Evolutionary conservation across 805 yeast species (phyloP).

Genomic region (Ogataea pini): DNA sequence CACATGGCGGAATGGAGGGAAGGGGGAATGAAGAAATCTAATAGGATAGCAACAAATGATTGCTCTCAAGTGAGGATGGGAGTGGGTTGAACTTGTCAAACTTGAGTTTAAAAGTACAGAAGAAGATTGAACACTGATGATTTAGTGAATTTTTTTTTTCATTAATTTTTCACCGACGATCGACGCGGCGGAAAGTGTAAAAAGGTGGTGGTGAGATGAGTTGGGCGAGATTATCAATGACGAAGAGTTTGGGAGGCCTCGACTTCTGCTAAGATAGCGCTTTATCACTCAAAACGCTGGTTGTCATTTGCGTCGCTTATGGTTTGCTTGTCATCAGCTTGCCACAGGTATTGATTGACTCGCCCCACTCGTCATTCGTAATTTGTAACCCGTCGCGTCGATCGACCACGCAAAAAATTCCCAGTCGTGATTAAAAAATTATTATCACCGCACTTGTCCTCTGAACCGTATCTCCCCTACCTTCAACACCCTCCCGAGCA

Average conservation of each 20-base stretch:
- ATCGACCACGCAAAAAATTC: slow-evolving; percentile 1
- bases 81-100: too few species aligned
- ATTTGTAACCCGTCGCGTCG: not conserved
- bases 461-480: not conserved
- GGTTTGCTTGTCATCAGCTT: too few species aligned
- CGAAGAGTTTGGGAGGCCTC: too few species aligned
- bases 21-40: not conserved
- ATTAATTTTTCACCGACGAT: not conserved
- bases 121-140: too few species aligned
- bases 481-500: not conserved
- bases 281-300: too few species aligned
- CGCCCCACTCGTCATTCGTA: not conserved
- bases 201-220: not conserved
- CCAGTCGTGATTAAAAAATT: not conserved
- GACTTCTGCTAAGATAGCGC: too few species aligned
- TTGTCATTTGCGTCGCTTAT: too few species aligned
- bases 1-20: not conserved
- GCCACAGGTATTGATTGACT: too few species aligned
- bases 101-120: too few species aligned
- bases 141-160: not conserved
- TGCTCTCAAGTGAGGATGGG: too few species aligned
- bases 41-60: too few species aligned
- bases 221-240: too few species aligned
- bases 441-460: not conserved
- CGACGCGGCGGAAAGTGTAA: not conserved